Evolutionary conservation across 805 yeast species (phyloP).

Genomic region (Yarrowia osloensis): DNA sequence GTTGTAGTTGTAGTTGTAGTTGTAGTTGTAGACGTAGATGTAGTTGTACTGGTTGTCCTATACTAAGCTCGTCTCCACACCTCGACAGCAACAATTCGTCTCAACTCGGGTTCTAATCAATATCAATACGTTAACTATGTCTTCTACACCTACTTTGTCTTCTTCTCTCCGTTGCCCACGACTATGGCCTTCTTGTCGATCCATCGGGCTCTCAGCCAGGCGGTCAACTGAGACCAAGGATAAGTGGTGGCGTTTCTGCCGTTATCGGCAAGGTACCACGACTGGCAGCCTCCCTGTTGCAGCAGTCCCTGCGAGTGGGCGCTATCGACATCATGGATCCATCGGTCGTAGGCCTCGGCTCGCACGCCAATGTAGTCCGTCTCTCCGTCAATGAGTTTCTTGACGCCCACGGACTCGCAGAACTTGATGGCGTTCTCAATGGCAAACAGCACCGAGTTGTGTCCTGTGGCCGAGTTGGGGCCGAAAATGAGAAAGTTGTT

Average conservation of each 20-base stretch:
- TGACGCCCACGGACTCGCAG: conserved; percentile 32
- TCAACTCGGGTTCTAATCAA: no score
- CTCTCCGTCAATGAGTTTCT: conserved; percentile 26
- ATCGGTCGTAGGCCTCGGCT: conserved; percentile 32
- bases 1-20: no score
- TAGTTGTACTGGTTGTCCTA: no score
- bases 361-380: conserved; percentile 32
- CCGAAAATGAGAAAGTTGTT: conserved; percentile 33
- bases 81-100: no score
- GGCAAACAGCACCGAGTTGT: conserved; percentile 33
- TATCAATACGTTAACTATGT: no score
- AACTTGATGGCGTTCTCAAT: conserved; percentile 33
- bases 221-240: conserved; percentile 34
- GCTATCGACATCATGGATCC: conserved; percentile 30
- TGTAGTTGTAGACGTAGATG: no score
- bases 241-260: conserved; percentile 33
- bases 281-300: conserved; percentile 33
- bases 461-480: conserved; percentile 35
- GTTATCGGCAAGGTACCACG: conserved; percentile 33
- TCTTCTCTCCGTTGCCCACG: not conserved
- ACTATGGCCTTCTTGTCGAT: conserved; percentile 7
- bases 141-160: not conserved
- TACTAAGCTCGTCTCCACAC: no score
- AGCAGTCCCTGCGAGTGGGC: conserved; percentile 31
- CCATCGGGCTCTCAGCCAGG: conserved; percentile 32